Evolutionary conservation across 768 basidiomycete genomes (phyloP).

Genomic region (Rhodotorula sphaerocarpa): DNA sequence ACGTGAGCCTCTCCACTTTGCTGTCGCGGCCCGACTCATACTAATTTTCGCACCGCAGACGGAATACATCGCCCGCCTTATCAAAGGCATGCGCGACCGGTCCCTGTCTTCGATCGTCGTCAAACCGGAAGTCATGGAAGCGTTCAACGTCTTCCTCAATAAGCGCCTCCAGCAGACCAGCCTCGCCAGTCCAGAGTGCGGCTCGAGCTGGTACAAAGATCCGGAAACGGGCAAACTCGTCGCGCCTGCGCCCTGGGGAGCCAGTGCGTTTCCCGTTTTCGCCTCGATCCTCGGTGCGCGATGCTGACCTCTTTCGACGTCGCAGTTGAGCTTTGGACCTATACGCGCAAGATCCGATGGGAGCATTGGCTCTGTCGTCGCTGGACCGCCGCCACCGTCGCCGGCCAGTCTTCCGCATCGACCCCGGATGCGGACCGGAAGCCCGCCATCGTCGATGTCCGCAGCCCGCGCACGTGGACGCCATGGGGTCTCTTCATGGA

Average conservation of each 20-base stretch:
- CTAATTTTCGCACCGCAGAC: neutral
- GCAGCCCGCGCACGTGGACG: constrained; percentile 10
- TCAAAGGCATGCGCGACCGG: constrained; percentile 15
- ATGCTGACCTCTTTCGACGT: neutral
- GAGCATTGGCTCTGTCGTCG: constrained; percentile 16
- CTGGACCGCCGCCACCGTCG: too few species aligned
- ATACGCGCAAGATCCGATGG: constrained; percentile 20
- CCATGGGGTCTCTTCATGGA: constrained; percentile 10
- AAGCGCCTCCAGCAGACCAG: constrained; percentile 8
- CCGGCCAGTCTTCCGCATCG: too few species aligned
- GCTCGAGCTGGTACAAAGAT: constrained; percentile 25
- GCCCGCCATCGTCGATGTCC: constrained; percentile 2
- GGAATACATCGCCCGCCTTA: constrained; percentile 17
- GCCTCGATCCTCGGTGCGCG: neutral
- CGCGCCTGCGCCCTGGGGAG: constrained; percentile 25
- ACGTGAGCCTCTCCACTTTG: constrained; percentile 1
- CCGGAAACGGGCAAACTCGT: constrained; percentile 15
- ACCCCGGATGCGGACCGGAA: neutral
- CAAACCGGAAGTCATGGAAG: constrained; percentile 1
- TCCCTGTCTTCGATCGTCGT: constrained; percentile 26
- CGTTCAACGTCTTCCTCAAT: constrained; percentile 22
- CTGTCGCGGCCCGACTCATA: neutral
- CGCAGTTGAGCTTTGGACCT: constrained; percentile 27
- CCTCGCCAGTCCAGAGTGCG: constrained; percentile 2
- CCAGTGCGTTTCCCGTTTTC: constrained; percentile 1